Conservation (phyloP, 257 asterid species). For the Scutellaria galericulata region DNA sequence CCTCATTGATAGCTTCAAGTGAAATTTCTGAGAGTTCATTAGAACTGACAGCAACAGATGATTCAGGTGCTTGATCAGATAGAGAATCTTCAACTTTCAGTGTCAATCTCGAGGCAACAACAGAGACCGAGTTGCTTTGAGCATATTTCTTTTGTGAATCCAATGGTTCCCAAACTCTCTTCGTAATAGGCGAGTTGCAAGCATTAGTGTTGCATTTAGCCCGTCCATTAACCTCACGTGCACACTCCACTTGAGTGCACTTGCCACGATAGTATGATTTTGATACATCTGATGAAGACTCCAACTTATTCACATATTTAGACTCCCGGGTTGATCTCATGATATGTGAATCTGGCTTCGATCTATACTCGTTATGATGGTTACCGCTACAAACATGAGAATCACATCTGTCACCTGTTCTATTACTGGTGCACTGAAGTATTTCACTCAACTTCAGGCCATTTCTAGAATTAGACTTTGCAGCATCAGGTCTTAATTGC, state of each 20-base stretch:
- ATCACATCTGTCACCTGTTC: slow-evolving; percentile 58
- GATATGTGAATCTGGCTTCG: slow-evolving; percentile 55
- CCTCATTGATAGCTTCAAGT: slow-evolving; percentile 44
- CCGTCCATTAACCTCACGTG: slow-evolving; percentile 59
- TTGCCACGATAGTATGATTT: slow-evolving; percentile 67
- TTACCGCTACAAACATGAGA: slow-evolving; percentile 69
- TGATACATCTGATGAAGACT: slow-evolving; percentile 59
- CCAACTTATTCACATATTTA: slow-evolving; percentile 53
- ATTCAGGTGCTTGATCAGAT: slow-evolving; percentile 56
- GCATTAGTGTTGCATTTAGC: slow-evolving; percentile 56
- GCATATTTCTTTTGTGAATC: slow-evolving; percentile 74
- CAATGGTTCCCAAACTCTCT: slow-evolving; percentile 97
- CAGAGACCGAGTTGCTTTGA: slow-evolving; percentile 72
- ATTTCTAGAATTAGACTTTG: slow-evolving; percentile 63
- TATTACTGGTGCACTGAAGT: slow-evolving; percentile 51
- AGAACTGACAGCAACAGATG: slow-evolving; percentile 48
- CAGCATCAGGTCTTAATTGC: slow-evolving; percentile 50
- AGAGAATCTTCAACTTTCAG: slow-evolving; percentile 55
- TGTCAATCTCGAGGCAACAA: slow-evolving; percentile 62
- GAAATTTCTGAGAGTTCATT: slow-evolving; percentile 50
- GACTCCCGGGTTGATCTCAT: slow-evolving; percentile 55
- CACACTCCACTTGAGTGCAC: slow-evolving; percentile 53
- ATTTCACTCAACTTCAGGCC: slow-evolving; percentile 61
- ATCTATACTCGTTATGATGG: slow-evolving; percentile 61
- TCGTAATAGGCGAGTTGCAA: slow-evolving; percentile 51